A percentile compares a stretch with the other conserved stretches of the same genome.
Conservation (phyloP, 2,329 filamentous ascomycete genomes). For the Aspergillus floridensis region DNA sequence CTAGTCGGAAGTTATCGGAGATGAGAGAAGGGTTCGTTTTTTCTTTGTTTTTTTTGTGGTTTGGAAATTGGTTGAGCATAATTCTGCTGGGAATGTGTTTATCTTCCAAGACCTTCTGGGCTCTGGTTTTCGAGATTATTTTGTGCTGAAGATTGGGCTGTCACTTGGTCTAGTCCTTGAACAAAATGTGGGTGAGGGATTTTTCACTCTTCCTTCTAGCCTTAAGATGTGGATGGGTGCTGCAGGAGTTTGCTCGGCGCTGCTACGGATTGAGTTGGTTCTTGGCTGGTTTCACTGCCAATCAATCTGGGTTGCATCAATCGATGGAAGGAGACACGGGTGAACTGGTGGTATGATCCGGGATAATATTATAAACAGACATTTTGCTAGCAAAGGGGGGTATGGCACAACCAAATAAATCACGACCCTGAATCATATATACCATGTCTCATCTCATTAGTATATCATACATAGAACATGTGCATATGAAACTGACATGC, state of each 20-base stretch:
- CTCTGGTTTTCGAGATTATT: not conserved
- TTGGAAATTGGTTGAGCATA: no score
- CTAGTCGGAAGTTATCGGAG: no score
- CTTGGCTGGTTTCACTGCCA: conserved; percentile 3
- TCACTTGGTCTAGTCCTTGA: not conserved
- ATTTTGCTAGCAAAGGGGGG: not conserved
- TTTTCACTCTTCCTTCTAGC: not conserved
- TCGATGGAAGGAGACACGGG: not conserved
- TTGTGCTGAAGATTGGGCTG: not conserved
- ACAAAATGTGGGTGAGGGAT: not conserved
- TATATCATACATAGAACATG: conserved; percentile 12
- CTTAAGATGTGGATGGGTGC: not conserved
- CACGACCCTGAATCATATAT: conserved; percentile 6
- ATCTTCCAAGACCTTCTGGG: not conserved
- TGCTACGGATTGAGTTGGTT: not conserved
- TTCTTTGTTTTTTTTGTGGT: no score
- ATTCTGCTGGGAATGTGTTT: no score
- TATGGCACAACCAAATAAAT: not conserved
- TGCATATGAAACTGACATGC: not conserved
- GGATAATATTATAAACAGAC: not conserved
- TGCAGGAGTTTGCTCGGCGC: not conserved
- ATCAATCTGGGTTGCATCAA: not conserved
- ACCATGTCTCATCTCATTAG: conserved; percentile 22
- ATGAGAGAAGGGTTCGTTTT: no score
- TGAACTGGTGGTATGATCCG: not conserved